Percentiles rank a stretch among this genome's conserved stretches.
phyloP scores from a whole-genome alignment of 768 basidiomycete species.

The Tylopilus balloui region DNA sequence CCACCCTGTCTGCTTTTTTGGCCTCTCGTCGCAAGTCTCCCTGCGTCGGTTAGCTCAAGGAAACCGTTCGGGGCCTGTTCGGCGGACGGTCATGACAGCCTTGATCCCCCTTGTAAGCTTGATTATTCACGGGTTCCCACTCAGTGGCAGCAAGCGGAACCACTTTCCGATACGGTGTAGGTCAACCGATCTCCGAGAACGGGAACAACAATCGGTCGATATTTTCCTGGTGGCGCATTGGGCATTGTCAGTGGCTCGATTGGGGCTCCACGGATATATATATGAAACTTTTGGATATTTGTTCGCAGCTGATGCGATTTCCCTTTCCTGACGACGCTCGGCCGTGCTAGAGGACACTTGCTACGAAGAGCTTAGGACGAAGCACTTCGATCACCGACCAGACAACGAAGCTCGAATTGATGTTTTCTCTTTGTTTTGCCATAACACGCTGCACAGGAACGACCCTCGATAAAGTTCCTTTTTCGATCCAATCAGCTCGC shows the following conservation, averaged over 20 bases:
- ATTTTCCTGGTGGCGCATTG: conserved; percentile 8
- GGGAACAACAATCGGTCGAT: conserved; percentile 11
- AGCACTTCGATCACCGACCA: conserved; percentile 6
- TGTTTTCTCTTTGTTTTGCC: background rate
- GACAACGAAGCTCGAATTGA: conserved; percentile 5
- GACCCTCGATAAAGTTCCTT: conserved; percentile 11
- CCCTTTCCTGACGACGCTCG: background rate
- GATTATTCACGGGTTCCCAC: too few species aligned
- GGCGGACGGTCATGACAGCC: too few species aligned
- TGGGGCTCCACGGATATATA: conserved; percentile 1
- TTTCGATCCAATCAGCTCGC: conserved; percentile 8
- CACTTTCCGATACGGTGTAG: conserved; percentile 7
- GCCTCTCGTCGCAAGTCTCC: too few species aligned
- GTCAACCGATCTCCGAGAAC: conserved; percentile 9
- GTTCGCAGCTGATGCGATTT: conserved; percentile 8
- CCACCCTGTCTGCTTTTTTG: conserved; percentile 2
- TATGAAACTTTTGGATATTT: too few species aligned
- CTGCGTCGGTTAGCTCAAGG: too few species aligned
- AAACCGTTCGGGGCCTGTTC: too few species aligned
- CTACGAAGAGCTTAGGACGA: conserved; percentile 1
- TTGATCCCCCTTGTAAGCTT: too few species aligned
- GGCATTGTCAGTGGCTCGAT: conserved; percentile 10
- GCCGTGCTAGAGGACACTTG: background rate
- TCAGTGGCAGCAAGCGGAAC: too few species aligned
- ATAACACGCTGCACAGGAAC: conserved; percentile 1